Evolutionary conservation across 768 basidiomycete genomes (phyloP).

Genomic region (Trametes cinnabarina): DNA sequence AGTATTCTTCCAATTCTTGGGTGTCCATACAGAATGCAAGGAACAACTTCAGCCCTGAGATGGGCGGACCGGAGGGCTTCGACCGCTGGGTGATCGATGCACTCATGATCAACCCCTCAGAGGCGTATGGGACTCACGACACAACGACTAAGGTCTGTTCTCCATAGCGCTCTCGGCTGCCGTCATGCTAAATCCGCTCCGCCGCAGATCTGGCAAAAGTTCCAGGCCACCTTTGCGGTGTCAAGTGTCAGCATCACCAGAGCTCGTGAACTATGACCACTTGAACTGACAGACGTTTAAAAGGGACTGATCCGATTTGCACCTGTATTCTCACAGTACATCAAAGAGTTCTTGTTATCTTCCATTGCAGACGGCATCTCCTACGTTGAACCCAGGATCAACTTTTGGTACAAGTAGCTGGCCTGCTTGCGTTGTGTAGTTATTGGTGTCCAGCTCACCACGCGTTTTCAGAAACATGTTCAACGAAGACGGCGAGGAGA

Average conservation of each 20-base stretch:
- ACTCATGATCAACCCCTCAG: constrained; percentile 65
- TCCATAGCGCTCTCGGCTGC: not conserved
- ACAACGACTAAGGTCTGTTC: constrained; percentile 56
- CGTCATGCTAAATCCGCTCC: not conserved
- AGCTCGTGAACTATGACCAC: not conserved
- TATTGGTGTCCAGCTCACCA: not conserved
- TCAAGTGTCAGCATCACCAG: constrained; percentile 44
- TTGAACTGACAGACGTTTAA: not conserved
- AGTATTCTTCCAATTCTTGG: constrained; percentile 51
- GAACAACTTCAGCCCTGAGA: constrained; percentile 43
- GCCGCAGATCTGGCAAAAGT: constrained; percentile 73
- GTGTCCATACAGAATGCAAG: constrained; percentile 55
- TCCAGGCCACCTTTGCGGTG: constrained; percentile 51
- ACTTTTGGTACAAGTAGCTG: constrained; percentile 56
- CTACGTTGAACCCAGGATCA: constrained; percentile 67
- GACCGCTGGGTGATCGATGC: constrained; percentile 61
- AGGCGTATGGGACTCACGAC: constrained; percentile 73
- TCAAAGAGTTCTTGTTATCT: constrained; percentile 58
- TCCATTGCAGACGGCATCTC: constrained; percentile 70
- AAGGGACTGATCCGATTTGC: constrained; percentile 45
- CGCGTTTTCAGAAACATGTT: constrained; percentile 48
- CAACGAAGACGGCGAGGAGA: constrained; percentile 53
- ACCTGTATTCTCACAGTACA: constrained; percentile 60
- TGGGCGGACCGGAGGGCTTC: constrained; percentile 66
- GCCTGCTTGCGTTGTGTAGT: not conserved